phyloP scores from a whole-genome alignment of 1,284 basidiomycete species.

The Cutaneotrichosporon spelunceum region DNA sequence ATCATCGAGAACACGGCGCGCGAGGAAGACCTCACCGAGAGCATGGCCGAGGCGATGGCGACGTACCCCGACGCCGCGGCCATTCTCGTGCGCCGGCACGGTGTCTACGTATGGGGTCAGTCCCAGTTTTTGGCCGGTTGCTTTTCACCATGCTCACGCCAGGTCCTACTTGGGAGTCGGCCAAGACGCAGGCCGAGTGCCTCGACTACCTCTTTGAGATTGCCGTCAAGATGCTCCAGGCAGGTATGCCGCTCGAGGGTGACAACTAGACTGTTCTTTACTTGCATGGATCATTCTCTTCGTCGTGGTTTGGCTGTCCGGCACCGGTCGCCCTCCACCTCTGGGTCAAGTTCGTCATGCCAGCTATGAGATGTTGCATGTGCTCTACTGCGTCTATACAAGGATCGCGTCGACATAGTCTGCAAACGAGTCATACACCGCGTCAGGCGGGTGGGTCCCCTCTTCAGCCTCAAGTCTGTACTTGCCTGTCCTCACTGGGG shows the following conservation, averaged over 20 bases:
- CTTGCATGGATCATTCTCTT: conserved; percentile 1
- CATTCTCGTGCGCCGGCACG: conserved; percentile 74
- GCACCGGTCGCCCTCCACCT: too few species aligned
- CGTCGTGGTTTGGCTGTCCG: not conserved
- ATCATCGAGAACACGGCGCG: conserved; percentile 85
- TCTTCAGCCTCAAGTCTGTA: conserved; percentile 36
- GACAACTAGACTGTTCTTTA: conserved; percentile 24
- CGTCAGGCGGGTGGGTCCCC: conserved; percentile 54
- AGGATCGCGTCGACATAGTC: conserved; percentile 57
- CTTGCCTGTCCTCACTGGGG: conserved; percentile 41
- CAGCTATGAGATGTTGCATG: not conserved
- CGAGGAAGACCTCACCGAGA: conserved; percentile 78
- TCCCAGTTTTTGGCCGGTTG: conserved; percentile 11
- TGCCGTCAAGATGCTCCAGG: conserved; percentile 53
- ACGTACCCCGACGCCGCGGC: conserved; percentile 73
- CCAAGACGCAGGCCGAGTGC: conserved; percentile 85
- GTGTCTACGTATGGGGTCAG: conserved; percentile 78
- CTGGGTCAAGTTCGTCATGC: too few species aligned
- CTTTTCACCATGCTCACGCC: conserved; percentile 17
- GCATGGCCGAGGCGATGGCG: conserved; percentile 72
- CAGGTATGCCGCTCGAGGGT: conserved; percentile 43
- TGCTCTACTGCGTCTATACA: not conserved
- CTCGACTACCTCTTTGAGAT: conserved; percentile 83
- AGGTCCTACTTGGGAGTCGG: conserved; percentile 76
- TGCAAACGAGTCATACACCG: conserved; percentile 58